Percentiles rank a stretch among this genome's conserved stretches.
Conservation (phyloP, 2,329 filamentous ascomycete species). For the Colletotrichum tabaci region DNA sequence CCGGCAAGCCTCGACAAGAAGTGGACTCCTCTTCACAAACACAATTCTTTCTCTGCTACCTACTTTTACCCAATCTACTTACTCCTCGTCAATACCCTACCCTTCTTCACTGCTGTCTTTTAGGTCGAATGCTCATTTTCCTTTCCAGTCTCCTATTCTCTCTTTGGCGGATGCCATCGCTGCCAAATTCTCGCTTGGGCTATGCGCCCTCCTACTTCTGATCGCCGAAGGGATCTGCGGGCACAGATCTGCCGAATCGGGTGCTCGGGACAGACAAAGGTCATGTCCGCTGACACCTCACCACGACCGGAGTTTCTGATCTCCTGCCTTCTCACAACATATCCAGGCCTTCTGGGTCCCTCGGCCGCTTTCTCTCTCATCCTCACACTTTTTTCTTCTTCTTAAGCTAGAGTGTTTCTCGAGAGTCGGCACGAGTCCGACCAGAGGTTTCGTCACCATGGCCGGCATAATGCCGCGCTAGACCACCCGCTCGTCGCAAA, state of each 20-base stretch:
- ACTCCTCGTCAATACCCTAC: conserved; percentile 14
- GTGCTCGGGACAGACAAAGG: conserved; percentile 29
- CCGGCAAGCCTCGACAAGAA: conserved; percentile 40
- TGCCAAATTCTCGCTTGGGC: neutral
- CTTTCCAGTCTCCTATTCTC: neutral
- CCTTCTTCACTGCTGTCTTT: conserved; percentile 9
- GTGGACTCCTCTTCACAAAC: conserved; percentile 37
- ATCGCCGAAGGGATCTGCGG: conserved; percentile 28
- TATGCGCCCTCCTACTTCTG: conserved; percentile 15
- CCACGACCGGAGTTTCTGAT: conserved; percentile 4
- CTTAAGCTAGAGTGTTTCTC: neutral
- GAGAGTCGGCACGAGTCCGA: neutral
- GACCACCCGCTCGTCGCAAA: conserved; percentile 23
- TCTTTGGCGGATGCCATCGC: neutral
- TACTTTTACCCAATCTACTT: neutral
- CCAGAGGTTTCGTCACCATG: neutral
- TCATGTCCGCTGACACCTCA: conserved; percentile 32
- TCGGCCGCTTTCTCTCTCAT: neutral
- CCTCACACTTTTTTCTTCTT: neutral
- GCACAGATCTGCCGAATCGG: conserved; percentile 32
- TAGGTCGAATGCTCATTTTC: conserved; percentile 4
- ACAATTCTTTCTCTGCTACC: conserved; percentile 37
- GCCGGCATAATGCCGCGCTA: conserved; percentile 1
- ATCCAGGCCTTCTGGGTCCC: neutral
- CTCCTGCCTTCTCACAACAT: neutral